Base-by-base conservation (phyloP, 192 early-diverging fungal genomes). In the Diversispora epigaea region DNA sequence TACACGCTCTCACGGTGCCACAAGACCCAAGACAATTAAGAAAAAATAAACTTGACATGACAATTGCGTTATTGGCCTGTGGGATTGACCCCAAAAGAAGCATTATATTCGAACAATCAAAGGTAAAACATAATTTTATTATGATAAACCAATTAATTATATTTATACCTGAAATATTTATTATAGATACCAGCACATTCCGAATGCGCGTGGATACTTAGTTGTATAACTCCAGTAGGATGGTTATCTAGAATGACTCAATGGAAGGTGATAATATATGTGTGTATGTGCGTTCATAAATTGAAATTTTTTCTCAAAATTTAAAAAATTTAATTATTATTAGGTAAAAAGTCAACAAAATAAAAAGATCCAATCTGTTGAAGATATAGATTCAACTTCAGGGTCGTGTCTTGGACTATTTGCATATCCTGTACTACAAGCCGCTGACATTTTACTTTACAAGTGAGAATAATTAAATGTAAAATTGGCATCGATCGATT, bases 171-270 rank as follows among this genome's bases (percentile, higher is more conserved):
- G n/a, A n/a, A n/a, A n/a, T n/a, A 32, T 32, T 32, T 32, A 32
- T 32, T 32, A 1, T 32, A 32, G 50, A 91, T 96, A 58, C 60
- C 84, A 5, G 86, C 82, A 63, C 96, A 98, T 78, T 62, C 94
- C 6, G 92, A 95, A 80, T 83, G 96, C 41, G 77, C 86, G 46
- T 98, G 96, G 96, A 84, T 94, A 10, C 77, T 98, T 52, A 92
- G 88, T 76, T 96, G 94, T 75, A 85, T 92, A 52, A 95, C 94
- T 14, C 93, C 94, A 12, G 86, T 96, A 3, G 90, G 91, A 3
- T 95, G 94, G 95, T 79, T 98, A 4, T 90, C 88, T 32, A 85
- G 95, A 6, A 98, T 98, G 96, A 96, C 96, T 11, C 96, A 98
- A 75, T 98, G 96, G 96, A 95, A 96, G 84, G 87, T 89, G 73